Percentiles rank a stretch among this genome's conserved stretches.
These are phyloP conservation scores for Alloascoidea hylecoeti DNA, from an alignment of 805 yeast genomes.

Conservation along the genomic window DNA sequence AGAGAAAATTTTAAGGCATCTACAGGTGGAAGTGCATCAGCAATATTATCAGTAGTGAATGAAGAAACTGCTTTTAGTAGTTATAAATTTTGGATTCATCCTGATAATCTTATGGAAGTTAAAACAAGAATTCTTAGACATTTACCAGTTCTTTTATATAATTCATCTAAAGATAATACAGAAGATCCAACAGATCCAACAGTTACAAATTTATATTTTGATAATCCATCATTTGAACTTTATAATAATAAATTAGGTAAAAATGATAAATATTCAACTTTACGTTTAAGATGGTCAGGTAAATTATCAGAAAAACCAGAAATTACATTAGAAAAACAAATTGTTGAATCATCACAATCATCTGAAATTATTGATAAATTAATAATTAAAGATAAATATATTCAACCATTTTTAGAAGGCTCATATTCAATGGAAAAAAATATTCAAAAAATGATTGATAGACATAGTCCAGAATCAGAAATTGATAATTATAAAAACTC, in stretches of 20 bases:
- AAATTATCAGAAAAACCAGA: slow-evolving; percentile 63
- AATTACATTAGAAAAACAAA: slow-evolving; percentile 68
- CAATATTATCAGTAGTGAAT: slow-evolving; percentile 10
- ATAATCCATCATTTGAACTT: slow-evolving; percentile 66
- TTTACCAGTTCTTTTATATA: slow-evolving; percentile 79
- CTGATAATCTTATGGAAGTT: slow-evolving; percentile 95
- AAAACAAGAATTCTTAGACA: slow-evolving; percentile 91
- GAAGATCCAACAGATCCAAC: slow-evolving; percentile 52
- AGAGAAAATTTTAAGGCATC: slow-evolving; percentile 55
- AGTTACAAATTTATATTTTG: slow-evolving; percentile 80
- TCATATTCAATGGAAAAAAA: slow-evolving; percentile 33
- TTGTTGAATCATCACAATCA: slow-evolving; percentile 28
- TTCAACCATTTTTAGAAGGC: slow-evolving; percentile 57
- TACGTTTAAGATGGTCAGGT: slow-evolving; percentile 88
- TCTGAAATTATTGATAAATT: slow-evolving; percentile 49
- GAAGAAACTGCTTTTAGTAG: slow-evolving; percentile 33
- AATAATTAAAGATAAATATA: slow-evolving; percentile 65
- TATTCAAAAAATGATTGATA: slow-evolving; percentile 45
- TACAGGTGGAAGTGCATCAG: slow-evolving; percentile 15
- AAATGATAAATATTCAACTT: slow-evolving; percentile 52
- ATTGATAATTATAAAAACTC: slow-evolving; percentile 37
- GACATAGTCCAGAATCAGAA: slow-evolving; percentile 37
- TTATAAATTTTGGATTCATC: slow-evolving; percentile 91
- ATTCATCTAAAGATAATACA: slow-evolving; percentile 30
- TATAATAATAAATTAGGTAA: slow-evolving; percentile 76